A percentile compares a stretch with the other conserved stretches of the same genome.
phyloP scores from a whole-genome alignment of 1,284 basidiomycete genomes.

The Fomitopsis pinicola region DNA sequence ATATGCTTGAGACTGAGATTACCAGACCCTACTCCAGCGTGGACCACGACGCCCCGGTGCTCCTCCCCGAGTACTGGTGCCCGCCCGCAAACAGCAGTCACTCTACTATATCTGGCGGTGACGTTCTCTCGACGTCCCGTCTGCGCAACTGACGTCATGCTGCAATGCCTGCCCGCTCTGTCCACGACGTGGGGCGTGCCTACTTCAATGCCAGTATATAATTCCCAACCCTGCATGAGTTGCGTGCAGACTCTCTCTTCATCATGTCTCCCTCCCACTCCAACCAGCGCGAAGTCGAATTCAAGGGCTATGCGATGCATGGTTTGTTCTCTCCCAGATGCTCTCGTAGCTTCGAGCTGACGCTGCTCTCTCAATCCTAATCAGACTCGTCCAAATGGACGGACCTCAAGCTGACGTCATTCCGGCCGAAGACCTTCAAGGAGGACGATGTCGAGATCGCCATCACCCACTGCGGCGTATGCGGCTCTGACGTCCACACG shows the following conservation, averaged over 20 bases:
- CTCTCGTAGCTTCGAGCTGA: background rate
- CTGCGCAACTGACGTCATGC: background rate
- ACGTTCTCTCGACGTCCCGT: background rate
- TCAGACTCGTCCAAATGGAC: conserved; percentile 30
- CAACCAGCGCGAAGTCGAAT: conserved; percentile 6
- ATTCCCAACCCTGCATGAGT: background rate
- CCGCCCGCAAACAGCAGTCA: background rate
- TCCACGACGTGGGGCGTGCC: background rate
- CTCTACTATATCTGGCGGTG: background rate
- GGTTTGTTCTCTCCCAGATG: background rate
- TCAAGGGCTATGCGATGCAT: conserved; percentile 20
- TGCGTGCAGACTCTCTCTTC: background rate
- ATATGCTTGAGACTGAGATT: no score
- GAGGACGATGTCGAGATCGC: conserved; percentile 33
- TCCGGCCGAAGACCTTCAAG: conserved; percentile 30
- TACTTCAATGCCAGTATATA: background rate
- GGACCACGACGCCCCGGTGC: no score
- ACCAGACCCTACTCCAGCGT: no score
- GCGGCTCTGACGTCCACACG: conserved; percentile 55
- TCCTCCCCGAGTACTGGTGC: background rate
- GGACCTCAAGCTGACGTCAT: conserved; percentile 36
- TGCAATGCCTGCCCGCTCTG: background rate
- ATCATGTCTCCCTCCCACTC: conserved; percentile 3
- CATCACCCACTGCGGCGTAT: conserved; percentile 37
- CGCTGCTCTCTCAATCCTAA: background rate